These are phyloP conservation scores for Venturia oleaginea DNA, from an alignment of 2,329 filamentous ascomycete species.

Conservation along the genomic window DNA sequence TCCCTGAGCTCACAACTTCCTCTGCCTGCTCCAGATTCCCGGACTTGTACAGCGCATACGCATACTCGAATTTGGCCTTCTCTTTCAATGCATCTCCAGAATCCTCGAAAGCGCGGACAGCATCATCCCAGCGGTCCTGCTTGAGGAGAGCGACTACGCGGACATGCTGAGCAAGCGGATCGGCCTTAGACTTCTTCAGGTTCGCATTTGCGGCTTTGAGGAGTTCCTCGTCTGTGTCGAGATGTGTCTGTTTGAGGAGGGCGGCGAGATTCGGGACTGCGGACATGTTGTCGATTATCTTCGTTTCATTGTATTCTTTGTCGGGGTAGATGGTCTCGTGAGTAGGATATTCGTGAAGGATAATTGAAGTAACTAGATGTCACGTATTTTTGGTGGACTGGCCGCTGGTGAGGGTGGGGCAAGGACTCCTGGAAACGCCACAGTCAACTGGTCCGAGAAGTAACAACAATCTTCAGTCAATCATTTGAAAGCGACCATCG, in stretches of 20 bases:
- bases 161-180: constrained; percentile 55
- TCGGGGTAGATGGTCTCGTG: neutral
- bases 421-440: neutral
- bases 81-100: constrained; percentile 52
- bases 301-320: neutral
- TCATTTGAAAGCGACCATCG: neutral
- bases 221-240: constrained; percentile 65
- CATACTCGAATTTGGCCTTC: constrained; percentile 57
- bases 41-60: constrained; percentile 77
- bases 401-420: neutral
- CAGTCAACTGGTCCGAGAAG: neutral
- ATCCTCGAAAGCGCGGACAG: constrained; percentile 57
- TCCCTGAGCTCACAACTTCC: constrained; percentile 35
- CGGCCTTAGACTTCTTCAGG: constrained; percentile 49
- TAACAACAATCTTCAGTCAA: neutral
- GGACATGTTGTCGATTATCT: neutral
- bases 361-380: neutral
- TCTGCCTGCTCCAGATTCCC: constrained; percentile 59
- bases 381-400: neutral
- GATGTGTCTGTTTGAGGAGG: constrained; percentile 47
- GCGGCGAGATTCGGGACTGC: constrained; percentile 34
- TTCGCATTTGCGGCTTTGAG: constrained; percentile 53
- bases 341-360: neutral
- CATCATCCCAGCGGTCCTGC: constrained; percentile 74
- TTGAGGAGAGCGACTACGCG: constrained; percentile 69